Conservation (phyloP, 176 grass and related monocot genomes). For the Lolium multiflorum region DNA sequence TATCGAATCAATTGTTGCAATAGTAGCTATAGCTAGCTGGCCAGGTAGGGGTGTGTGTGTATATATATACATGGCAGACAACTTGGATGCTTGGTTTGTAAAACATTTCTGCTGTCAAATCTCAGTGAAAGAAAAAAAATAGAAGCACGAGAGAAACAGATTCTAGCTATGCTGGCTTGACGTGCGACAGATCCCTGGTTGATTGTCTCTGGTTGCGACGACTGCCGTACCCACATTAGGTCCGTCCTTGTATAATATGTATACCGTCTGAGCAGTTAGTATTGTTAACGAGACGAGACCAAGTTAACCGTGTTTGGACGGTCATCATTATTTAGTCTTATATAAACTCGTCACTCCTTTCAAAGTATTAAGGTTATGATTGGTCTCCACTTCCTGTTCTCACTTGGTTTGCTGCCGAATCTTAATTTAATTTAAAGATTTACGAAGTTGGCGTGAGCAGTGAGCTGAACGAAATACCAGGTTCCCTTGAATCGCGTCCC, state of each 20-base stretch:
- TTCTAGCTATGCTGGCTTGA: constrained; percentile 19
- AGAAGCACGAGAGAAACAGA: not conserved
- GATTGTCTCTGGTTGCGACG: not conserved
- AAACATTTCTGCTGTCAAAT: not conserved
- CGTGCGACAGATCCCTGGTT: not conserved
- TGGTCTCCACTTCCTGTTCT: constrained; percentile 5
- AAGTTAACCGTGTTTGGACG: not conserved
- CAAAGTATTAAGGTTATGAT: not conserved
- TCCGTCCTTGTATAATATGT: constrained; percentile 8
- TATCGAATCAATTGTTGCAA: not conserved
- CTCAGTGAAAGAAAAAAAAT: not conserved
- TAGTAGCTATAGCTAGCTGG: not conserved
- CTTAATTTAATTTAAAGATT: not conserved
- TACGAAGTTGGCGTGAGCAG: not conserved
- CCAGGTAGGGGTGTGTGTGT: not conserved
- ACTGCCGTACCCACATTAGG: not conserved
- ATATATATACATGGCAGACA: not conserved
- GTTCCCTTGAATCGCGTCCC: not conserved
- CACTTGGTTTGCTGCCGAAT: not conserved
- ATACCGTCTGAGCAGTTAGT: not conserved
- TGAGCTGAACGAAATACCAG: not conserved
- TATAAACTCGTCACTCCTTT: not conserved
- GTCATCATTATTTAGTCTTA: not conserved
- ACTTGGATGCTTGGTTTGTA: not conserved
- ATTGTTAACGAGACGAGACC: not conserved